Base-by-base conservation (phyloP, 805 yeast genomes). In the Ogataea angusta region DNA sequence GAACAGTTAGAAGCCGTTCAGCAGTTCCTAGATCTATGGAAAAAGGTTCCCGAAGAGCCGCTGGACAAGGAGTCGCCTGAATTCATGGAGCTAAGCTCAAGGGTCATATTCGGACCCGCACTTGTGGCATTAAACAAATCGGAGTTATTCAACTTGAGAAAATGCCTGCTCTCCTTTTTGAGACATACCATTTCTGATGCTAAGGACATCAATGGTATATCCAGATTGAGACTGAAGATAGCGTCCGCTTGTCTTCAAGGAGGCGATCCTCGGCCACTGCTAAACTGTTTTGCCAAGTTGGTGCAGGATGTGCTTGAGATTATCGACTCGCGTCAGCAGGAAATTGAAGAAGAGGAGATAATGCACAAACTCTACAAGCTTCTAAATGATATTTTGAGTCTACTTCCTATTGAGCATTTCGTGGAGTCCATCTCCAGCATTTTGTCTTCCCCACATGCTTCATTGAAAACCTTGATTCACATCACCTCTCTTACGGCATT, bases 361-460 rank as follows among this genome's bases (percentile, higher is more conserved):
- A 63, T 70, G 14, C 60, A 56, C 30, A 68, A 66, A 24, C 63
- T 82, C 38, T 78, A 78, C 56, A 70, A 68, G 19, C 62, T 86
- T 36, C 68, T 91, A 48, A 76, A 79, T 24, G 76, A 76, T 49
- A 66, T 82, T 47, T 66, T 91, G 44, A 78, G 79, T 43, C 68
- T 88, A 46, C 67, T 91, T 38, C 96, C 98, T 22, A 75, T 89
- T 48, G 73, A 73, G 46, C 75, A 78, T 49, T 90, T 86, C 59
- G 82, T 83, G 21, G 67, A 71, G 13, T 77, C 95, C 2, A 72
- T 85, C 17, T 65, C 63, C 15, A 60, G 69, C 0, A 67, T 76
- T 47, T 56, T 68, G 30, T 51, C 52, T 4, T 53, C 67, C 3
- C 63, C 67, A 37, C 46, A 59, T 2, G 53, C 77, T 10, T 65